phyloP scores from a whole-genome alignment of 176 grass and related monocot genomes.

The Musa beccarii region DNA sequence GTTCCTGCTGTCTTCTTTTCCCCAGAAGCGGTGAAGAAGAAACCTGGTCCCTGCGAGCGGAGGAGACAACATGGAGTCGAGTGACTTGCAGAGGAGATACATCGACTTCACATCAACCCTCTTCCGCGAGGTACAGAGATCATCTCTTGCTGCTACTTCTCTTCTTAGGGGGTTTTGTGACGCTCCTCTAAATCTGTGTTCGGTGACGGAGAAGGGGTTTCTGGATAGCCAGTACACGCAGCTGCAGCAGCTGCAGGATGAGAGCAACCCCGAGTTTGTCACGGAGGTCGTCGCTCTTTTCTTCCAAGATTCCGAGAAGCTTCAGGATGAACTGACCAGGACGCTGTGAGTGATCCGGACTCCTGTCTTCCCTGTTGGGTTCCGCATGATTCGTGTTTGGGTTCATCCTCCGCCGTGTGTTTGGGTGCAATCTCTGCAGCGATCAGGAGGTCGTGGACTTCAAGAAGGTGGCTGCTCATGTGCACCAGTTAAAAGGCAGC shows the following conservation, averaged over 20 bases:
- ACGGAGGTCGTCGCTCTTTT: slow-evolving; percentile 33
- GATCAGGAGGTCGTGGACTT: slow-evolving; percentile 36
- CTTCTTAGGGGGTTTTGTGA: too few relatives aligned
- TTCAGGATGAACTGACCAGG: slow-evolving; percentile 32
- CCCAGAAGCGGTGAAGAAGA: not conserved
- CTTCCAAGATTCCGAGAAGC: slow-evolving; percentile 31
- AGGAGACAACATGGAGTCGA: slow-evolving; percentile 25
- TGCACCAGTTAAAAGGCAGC: slow-evolving; percentile 45
- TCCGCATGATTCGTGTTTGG: not conserved
- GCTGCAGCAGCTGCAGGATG: slow-evolving; percentile 42
- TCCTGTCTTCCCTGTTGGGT: not conserved
- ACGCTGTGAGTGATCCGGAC: slow-evolving; percentile 28
- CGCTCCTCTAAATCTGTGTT: not conserved
- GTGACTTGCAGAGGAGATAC: slow-evolving; percentile 27
- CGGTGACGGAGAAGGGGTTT: slow-evolving; percentile 23
- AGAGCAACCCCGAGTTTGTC: slow-evolving; percentile 38
- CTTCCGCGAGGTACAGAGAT: slow-evolving; percentile 25
- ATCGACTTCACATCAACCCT: slow-evolving; percentile 28
- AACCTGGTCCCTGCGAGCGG: not conserved
- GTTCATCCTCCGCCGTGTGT: slow-evolving; percentile 5
- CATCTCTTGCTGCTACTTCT: not conserved
- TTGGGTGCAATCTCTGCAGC: slow-evolving; percentile 11
- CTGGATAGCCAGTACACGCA: slow-evolving; percentile 32
- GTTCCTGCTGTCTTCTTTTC: not conserved
- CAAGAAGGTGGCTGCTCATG: slow-evolving; percentile 41